Percentiles rank a stretch among this genome's conserved stretches.
These are phyloP conservation scores for Rhodotorula sp. DNA, from an alignment of 1,284 basidiomycete genomes.

Conservation along the genomic window DNA sequence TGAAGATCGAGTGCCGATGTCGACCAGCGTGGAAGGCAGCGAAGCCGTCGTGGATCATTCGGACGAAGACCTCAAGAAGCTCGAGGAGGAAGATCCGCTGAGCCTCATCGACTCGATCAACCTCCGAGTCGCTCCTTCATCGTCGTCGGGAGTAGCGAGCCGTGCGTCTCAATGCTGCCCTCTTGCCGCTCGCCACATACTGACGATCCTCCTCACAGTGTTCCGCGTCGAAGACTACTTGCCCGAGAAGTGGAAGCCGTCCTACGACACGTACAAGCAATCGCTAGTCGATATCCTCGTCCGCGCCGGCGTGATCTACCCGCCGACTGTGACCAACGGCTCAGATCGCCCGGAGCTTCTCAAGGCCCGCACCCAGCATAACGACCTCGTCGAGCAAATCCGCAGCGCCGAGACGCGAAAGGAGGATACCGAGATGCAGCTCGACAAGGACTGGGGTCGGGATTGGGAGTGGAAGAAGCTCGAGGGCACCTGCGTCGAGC, in stretches of 20 bases:
- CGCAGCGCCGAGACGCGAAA: slow-evolving; percentile 60
- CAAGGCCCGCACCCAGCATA: slow-evolving; percentile 58
- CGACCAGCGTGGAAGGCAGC: slow-evolving; percentile 32
- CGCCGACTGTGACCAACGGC: background rate
- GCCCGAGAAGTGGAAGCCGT: slow-evolving; percentile 74
- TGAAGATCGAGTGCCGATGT: slow-evolving; percentile 10
- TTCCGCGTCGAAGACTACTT: slow-evolving; percentile 81
- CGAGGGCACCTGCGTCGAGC: slow-evolving; percentile 74
- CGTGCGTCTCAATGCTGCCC: slow-evolving; percentile 20
- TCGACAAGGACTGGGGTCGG: slow-evolving; percentile 70
- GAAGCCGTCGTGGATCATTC: slow-evolving; percentile 46
- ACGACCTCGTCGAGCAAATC: slow-evolving; percentile 53
- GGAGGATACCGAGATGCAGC: slow-evolving; percentile 54
- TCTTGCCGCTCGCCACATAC: background rate
- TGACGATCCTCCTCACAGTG: slow-evolving; percentile 55
- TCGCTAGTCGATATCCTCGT: slow-evolving; percentile 65
- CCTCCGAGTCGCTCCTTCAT: slow-evolving; percentile 23
- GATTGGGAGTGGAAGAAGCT: slow-evolving; percentile 96
- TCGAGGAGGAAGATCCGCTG: slow-evolving; percentile 71
- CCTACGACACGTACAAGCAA: slow-evolving; percentile 71
- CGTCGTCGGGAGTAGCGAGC: slow-evolving; percentile 14
- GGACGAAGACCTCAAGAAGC: slow-evolving; percentile 60
- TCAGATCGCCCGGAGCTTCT: slow-evolving; percentile 45
- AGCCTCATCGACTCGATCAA: slow-evolving; percentile 53
- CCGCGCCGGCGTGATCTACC: slow-evolving; percentile 62